Evolutionary conservation across 345 rosid species (phyloP), one percentile per base, ranked within the genome.

Genomic region (Barbarea vulgaris): DNA sequence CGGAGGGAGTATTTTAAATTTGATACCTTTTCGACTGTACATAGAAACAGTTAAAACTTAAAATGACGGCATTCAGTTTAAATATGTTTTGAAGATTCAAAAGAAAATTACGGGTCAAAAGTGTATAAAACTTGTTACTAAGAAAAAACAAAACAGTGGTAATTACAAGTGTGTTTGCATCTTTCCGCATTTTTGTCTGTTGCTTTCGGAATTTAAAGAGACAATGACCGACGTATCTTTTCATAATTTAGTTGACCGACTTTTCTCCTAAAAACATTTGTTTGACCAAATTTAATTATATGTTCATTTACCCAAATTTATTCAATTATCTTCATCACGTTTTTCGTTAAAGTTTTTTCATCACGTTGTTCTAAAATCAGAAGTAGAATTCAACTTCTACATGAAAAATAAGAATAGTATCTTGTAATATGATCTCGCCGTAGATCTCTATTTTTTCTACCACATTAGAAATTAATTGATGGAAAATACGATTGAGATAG

Each of bases 141-240:
- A 21, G 9, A 66, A 30, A 63, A 64, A 44, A 12, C 15, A 34
- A 67, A 78, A 66, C 74, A 27, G 70, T 73, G 70, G 64, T 79
- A 52, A 73, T 62, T 61, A 76, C 70, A 68, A 68, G 70, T 79
- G 70, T 79, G 66, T 74, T 15, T 41, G 15, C 7, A 33, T 48
- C 67, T 70, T 77, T 77, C 70, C 75, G 75, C 58, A 62, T 21
- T 46, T 77, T 70, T 77, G 80, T 70, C 75, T 55, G 67, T 62
- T 69, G 51, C 76, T 77, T 64, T 63, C 67, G 31, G 24, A 25
- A 46, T 63, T 70, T 36, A 64, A 55, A 63, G 71, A 64, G 72
- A 77, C 76, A 70, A 28, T 15, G 76, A 64, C 76, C 18, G 52
- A 33, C 51, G 21, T 53, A 53, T 76, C 75, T 76, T 76, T 76